Percentiles rank a stretch among this genome's conserved stretches.
Conservation (phyloP, 2,329 filamentous ascomycete genomes). For the Fusarium proliferatum region DNA sequence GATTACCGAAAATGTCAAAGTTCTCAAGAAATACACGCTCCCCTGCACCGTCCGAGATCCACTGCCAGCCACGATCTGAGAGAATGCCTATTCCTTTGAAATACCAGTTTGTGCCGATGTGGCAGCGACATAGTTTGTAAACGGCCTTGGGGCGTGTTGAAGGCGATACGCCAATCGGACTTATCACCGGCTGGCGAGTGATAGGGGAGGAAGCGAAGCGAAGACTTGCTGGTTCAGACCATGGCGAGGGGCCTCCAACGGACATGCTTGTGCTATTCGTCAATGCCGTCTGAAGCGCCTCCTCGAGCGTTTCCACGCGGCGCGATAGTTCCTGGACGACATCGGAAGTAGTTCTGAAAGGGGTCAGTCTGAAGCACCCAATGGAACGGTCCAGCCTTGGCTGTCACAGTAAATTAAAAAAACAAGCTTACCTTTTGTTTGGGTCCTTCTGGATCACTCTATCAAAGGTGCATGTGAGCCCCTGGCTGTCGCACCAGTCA, state of each 20-base stretch:
- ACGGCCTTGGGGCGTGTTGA: not conserved
- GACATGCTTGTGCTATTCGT: constrained; percentile 1
- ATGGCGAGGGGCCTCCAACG: constrained; percentile 13
- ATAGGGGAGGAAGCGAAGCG: constrained; percentile 4
- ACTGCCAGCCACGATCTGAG: constrained; percentile 25
- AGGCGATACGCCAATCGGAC: constrained; percentile 6
- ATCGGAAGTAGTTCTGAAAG: constrained; percentile 20
- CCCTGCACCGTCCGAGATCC: constrained; percentile 35
- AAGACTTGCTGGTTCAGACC: constrained; percentile 9
- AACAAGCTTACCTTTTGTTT: constrained; percentile 29
- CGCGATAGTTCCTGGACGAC: constrained; percentile 37
- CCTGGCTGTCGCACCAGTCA: constrained; percentile 40
- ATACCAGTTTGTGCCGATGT: constrained; percentile 34
- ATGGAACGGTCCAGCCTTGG: not conserved
- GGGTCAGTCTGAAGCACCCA: constrained; percentile 2
- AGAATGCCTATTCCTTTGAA: constrained; percentile 35
- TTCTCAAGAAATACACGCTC: constrained; percentile 34
- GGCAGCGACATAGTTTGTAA: constrained; percentile 22
- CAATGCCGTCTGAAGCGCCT: constrained; percentile 24
- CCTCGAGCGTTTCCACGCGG: constrained; percentile 34
- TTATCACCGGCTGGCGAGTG: not conserved
- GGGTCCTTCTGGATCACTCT: constrained; percentile 31
- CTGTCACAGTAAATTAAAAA: not conserved
- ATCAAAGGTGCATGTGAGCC: constrained; percentile 39
- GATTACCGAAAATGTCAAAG: constrained; percentile 25